These are phyloP conservation scores for Aspergillus sp. DNA, from an alignment of 2,329 filamentous ascomycete species.

Conservation along the genomic window DNA sequence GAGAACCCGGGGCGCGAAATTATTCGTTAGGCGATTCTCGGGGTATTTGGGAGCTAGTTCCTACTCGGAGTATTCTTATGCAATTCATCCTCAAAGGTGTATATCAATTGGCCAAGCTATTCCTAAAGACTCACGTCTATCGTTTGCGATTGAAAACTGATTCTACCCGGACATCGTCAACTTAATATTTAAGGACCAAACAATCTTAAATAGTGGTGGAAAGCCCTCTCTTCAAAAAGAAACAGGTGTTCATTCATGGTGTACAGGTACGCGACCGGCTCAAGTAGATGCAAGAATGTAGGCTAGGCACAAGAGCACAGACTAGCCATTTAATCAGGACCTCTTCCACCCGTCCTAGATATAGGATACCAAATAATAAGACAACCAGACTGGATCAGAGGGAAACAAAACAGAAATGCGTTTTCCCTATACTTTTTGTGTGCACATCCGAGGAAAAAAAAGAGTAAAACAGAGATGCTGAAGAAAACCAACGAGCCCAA, in stretches of 20 bases:
- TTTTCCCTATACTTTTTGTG: slow-evolving; percentile 15
- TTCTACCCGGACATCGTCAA: background rate
- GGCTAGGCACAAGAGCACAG: slow-evolving; percentile 3
- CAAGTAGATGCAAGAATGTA: slow-evolving; percentile 11
- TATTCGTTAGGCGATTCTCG: slow-evolving; percentile 56
- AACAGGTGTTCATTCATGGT: slow-evolving; percentile 2
- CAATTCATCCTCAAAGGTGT: background rate
- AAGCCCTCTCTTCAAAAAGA: background rate
- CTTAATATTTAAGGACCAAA: background rate
- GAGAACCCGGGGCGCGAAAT: slow-evolving; percentile 57
- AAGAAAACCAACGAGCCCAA: slow-evolving; percentile 17
- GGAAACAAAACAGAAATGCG: background rate
- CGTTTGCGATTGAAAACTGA: background rate
- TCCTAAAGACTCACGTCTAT: background rate
- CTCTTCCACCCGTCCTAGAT: background rate
- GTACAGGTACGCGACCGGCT: slow-evolving; percentile 6
- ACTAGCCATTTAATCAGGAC: background rate
- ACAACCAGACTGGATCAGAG: slow-evolving; percentile 13
- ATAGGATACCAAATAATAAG: slow-evolving; percentile 9
- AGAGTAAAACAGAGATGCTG: slow-evolving; percentile 6
- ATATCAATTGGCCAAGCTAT: slow-evolving; percentile 3
- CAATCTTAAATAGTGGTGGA: background rate
- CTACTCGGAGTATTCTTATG: slow-evolving; percentile 10
- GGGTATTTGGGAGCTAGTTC: background rate
- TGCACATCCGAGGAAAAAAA: slow-evolving; percentile 12